Evolutionary conservation across 768 basidiomycete species (phyloP).

Genomic region (Lentinula guzmanii): DNA sequence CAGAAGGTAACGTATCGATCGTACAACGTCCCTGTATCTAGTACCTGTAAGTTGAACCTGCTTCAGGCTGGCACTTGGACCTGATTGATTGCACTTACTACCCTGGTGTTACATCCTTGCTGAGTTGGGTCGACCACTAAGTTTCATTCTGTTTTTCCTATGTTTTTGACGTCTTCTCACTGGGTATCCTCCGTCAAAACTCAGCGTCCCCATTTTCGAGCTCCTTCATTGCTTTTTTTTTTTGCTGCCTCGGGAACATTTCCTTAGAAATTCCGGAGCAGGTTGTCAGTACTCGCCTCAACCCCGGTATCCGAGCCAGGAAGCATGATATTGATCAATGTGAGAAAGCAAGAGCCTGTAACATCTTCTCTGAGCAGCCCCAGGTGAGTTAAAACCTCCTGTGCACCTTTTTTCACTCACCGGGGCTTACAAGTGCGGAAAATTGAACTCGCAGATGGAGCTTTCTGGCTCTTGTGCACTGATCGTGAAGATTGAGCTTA

Average conservation of each 20-base stretch:
- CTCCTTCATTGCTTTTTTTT: neutral
- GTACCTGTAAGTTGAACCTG: neutral
- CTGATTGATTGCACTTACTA: neutral
- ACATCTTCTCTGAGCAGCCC: neutral
- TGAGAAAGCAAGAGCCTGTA: neutral
- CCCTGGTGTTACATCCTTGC: too few relatives aligned
- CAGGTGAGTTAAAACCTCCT: neutral
- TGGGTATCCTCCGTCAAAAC: neutral
- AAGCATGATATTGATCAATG: neutral
- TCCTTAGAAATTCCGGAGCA: neutral
- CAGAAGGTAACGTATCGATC: constrained; percentile 2
- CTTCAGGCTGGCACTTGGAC: neutral
- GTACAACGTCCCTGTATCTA: neutral
- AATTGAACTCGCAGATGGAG: neutral
- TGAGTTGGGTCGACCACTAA: too few relatives aligned
- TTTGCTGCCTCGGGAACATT: neutral
- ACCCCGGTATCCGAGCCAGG: neutral
- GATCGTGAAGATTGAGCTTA: neutral
- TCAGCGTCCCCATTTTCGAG: neutral
- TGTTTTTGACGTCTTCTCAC: too few relatives aligned
- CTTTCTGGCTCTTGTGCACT: neutral
- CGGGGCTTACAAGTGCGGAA: neutral
- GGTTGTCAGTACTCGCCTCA: neutral
- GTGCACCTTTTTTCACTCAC: neutral
- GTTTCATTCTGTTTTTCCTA: too few relatives aligned